Evolutionary conservation across 805 yeast genomes (phyloP).

Genomic region (Yamadazyma kitorensis): DNA sequence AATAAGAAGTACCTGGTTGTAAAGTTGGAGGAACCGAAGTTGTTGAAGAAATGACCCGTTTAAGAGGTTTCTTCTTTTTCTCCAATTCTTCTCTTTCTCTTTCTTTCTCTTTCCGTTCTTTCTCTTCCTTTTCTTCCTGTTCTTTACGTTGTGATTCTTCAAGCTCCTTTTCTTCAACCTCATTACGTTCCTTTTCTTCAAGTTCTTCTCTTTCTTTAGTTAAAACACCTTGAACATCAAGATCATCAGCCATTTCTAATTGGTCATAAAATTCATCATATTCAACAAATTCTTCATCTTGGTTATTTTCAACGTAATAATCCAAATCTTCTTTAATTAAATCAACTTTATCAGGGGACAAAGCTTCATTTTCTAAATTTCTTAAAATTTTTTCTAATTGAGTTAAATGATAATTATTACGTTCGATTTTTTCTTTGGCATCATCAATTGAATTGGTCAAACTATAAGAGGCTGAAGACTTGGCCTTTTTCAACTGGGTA

Average conservation of each 20-base stretch:
- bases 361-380: slow-evolving; percentile 72
- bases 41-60: too few relatives aligned
- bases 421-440: slow-evolving; percentile 57
- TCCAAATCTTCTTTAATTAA: slow-evolving; percentile 84
- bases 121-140: slow-evolving; percentile 11
- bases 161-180: slow-evolving; percentile 6
- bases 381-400: slow-evolving; percentile 77
- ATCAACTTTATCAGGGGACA: slow-evolving; percentile 75
- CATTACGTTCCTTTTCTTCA: slow-evolving; percentile 11
- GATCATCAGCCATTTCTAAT: slow-evolving; percentile 56
- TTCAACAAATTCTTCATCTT: slow-evolving; percentile 88
- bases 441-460: slow-evolving; percentile 59
- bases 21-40: slow-evolving; percentile 5
- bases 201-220: slow-evolving; percentile 17
- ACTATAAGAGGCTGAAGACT: slow-evolving; percentile 45
- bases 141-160: slow-evolving; percentile 7
- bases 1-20: slow-evolving; percentile 3
- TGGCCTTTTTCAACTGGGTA: slow-evolving; percentile 41
- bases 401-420: slow-evolving; percentile 76
- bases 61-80: slow-evolving; percentile 11
- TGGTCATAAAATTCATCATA: slow-evolving; percentile 92
- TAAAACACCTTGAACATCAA: slow-evolving; percentile 23
- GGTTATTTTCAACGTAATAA: slow-evolving; percentile 91
- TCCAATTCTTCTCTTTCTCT: slow-evolving; percentile 6
- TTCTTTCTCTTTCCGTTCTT: slow-evolving; percentile 1